Conservation (phyloP, 306 rosid species). For the Morella rubra region DNA sequence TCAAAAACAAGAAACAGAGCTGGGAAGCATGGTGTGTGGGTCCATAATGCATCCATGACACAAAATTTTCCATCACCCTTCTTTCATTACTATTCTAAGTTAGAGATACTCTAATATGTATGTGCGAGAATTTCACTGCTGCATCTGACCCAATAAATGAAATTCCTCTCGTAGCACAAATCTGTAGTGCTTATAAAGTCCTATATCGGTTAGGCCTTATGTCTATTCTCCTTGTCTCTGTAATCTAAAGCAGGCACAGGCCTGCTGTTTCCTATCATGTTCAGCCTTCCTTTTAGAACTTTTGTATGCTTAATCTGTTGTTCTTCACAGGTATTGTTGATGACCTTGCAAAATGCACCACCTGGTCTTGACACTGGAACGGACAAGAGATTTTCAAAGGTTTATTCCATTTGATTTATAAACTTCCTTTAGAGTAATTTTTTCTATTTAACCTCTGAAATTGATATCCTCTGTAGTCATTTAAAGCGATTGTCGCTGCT, state of each 20-base stretch:
- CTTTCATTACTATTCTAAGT: too few species aligned
- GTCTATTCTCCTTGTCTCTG: too few species aligned
- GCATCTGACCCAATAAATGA: too few species aligned
- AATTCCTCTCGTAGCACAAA: too few species aligned
- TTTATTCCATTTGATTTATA: conserved; percentile 39
- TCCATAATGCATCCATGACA: too few species aligned
- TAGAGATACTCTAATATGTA: too few species aligned
- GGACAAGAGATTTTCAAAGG: conserved; percentile 92
- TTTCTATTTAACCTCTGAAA: conserved; percentile 26
- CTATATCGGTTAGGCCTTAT: too few species aligned
- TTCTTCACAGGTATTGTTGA: conserved; percentile 74
- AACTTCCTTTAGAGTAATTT: conserved; percentile 18
- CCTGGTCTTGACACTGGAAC: conserved; percentile 95
- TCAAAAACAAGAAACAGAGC: background rate
- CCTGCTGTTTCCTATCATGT: background rate
- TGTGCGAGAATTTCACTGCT: too few species aligned
- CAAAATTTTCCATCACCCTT: too few species aligned
- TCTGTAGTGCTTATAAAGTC: background rate
- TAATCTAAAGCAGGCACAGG: background rate
- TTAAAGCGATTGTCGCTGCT: conserved; percentile 82
- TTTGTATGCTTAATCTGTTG: background rate
- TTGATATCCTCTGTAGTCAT: conserved; percentile 54
- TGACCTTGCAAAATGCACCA: conserved; percentile 97
- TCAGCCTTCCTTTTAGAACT: background rate
- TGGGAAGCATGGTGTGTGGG: too few species aligned